Conservation (phyloP, 805 yeast species). For the Grigorovia jiainica region DNA sequence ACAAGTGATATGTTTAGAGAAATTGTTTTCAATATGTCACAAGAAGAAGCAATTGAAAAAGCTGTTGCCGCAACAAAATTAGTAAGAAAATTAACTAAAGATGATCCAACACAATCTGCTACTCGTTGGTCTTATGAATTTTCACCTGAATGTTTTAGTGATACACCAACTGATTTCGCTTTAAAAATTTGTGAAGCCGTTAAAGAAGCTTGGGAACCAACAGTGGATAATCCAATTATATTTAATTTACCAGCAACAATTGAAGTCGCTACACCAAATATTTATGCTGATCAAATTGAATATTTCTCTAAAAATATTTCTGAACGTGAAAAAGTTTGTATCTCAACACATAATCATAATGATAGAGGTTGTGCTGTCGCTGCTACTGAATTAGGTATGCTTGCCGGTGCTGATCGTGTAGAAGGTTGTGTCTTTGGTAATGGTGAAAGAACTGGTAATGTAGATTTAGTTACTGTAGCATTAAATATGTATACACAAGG, state of each 20-base stretch:
- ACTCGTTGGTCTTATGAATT: constrained; percentile 72
- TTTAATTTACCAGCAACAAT: constrained; percentile 82
- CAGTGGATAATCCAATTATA: constrained; percentile 55
- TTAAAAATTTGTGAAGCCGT: constrained; percentile 69
- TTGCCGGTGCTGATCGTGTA: constrained; percentile 81
- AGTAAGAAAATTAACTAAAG: constrained; percentile 64
- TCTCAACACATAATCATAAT: constrained; percentile 75
- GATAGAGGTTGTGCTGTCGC: constrained; percentile 86
- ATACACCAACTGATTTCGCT: constrained; percentile 56
- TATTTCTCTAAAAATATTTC: constrained; percentile 54
- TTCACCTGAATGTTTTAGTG: constrained; percentile 74
- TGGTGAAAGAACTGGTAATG: constrained; percentile 85
- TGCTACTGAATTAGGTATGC: constrained; percentile 70
- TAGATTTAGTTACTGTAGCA: constrained; percentile 70
- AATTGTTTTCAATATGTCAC: constrained; percentile 53
- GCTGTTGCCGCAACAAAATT: constrained; percentile 57
- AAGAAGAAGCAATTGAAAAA: constrained; percentile 46
- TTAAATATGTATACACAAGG: constrained; percentile 79
- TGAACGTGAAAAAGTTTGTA: constrained; percentile 61
- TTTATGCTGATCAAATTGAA: constrained; percentile 80
- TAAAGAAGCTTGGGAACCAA: constrained; percentile 64
- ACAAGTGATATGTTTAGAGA: constrained; percentile 67
- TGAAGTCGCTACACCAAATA: constrained; percentile 71
- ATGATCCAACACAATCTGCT: constrained; percentile 41
- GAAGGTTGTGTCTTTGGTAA: constrained; percentile 82